A percentile compares a stretch with the other conserved stretches of the same genome.
Evolutionary conservation across 2,329 filamentous ascomycete species (phyloP).

Genomic region (Talaromyces albobiverticillius): DNA sequence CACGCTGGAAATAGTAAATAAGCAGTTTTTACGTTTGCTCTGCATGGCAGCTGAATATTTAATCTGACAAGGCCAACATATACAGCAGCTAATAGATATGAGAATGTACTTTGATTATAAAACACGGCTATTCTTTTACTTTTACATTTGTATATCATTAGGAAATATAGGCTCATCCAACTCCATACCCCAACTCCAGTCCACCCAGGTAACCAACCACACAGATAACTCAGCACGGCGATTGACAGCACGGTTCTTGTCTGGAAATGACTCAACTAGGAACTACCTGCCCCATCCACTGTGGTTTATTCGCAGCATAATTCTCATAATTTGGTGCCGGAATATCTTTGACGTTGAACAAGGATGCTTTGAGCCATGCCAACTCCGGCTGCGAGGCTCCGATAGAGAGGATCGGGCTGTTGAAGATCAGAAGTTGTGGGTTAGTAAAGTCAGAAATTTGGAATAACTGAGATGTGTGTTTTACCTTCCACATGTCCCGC

Average conservation of each 20-base stretch:
- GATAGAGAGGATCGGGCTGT: background rate
- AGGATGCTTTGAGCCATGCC: background rate
- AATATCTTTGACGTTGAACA: background rate
- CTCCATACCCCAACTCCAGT: too few species aligned
- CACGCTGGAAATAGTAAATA: background rate
- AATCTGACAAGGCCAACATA: background rate
- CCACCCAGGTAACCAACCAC: too few species aligned
- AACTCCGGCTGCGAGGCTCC: background rate
- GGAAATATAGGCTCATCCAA: too few species aligned
- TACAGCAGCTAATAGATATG: too few species aligned
- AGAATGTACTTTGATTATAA: too few species aligned
- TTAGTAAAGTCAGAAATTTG: background rate
- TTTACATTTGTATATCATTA: too few species aligned
- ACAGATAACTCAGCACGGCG: too few species aligned
- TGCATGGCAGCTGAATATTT: background rate
- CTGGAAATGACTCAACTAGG: background rate
- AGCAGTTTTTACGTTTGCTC: background rate
- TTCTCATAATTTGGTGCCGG: background rate
- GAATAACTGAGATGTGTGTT: background rate
- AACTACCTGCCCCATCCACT: background rate
- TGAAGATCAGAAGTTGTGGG: background rate
- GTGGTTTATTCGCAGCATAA: background rate
- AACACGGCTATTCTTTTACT: background rate
- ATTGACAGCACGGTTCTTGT: too few species aligned
- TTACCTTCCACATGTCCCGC: slow-evolving; percentile 6